Evolutionary conservation across 306 rosid species (phyloP).

Genomic region (Pyrus communis): DNA sequence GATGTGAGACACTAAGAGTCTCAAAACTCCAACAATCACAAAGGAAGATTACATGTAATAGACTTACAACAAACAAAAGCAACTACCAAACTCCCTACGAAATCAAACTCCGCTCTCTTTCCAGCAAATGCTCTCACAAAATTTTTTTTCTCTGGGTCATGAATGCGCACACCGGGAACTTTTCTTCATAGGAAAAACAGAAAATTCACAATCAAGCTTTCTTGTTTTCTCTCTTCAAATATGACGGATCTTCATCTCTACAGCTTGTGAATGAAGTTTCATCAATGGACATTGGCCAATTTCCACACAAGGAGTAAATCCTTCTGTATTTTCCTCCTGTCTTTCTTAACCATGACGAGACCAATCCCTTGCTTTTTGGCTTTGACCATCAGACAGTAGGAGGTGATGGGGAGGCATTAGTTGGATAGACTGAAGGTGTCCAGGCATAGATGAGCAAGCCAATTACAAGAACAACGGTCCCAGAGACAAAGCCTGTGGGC

Average conservation of each 20-base stretch:
- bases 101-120: background rate
- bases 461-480: conserved; percentile 51
- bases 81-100: background rate
- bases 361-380: background rate
- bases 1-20: no score
- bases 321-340: background rate
- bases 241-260: background rate
- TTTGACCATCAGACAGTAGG: conserved; percentile 10
- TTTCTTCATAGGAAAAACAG: background rate
- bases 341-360: background rate
- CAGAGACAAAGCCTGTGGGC: conserved; percentile 73
- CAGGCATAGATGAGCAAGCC: conserved; percentile 70
- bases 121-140: background rate
- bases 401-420: conserved; percentile 27
- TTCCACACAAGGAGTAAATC: background rate
- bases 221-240: background rate
- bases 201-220: background rate
- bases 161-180: background rate
- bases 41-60: background rate
- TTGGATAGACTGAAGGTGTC: conserved; percentile 46
- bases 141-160: background rate
- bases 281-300: background rate
- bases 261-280: background rate
- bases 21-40: no score
- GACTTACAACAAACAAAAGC: background rate